Conservation (phyloP, 2,329 filamentous ascomycete species). For the Sclerotinia minor region DNA sequence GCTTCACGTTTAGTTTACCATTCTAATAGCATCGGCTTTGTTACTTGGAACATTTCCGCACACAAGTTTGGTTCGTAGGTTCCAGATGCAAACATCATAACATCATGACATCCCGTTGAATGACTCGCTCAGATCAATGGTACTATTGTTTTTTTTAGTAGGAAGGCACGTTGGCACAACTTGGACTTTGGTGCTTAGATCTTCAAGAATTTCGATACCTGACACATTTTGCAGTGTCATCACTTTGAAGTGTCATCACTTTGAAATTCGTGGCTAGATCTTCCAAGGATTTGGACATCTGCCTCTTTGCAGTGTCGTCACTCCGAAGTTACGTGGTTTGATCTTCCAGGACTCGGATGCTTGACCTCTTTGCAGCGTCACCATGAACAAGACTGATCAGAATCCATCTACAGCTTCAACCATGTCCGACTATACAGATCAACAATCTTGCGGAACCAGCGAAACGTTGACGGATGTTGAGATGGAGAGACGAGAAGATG, state of each 20-base stretch:
- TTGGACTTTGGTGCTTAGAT: not conserved
- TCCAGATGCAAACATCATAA: not conserved
- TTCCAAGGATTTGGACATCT: not conserved
- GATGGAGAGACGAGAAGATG: constrained; percentile 36
- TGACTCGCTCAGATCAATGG: not conserved
- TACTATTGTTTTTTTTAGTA: not conserved
- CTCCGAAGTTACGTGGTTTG: not conserved
- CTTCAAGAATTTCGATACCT: not conserved
- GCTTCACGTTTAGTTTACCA: not conserved
- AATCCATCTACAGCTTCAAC: not conserved
- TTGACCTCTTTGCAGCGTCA: not conserved
- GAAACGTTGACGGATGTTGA: constrained; percentile 36
- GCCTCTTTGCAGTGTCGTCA: not conserved
- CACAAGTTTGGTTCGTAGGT: not conserved
- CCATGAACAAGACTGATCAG: not conserved
- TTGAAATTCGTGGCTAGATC: not conserved
- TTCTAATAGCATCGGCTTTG: not conserved
- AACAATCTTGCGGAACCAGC: constrained; percentile 25
- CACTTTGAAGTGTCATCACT: not conserved
- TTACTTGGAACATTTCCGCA: not conserved
- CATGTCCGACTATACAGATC: constrained; percentile 31
- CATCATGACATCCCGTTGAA: not conserved
- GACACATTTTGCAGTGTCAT: not conserved
- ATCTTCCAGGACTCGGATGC: not conserved
- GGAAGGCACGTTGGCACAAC: not conserved